Base-by-base conservation (phyloP, 257 asterid species). In the Jacaranda mimosifolia region DNA sequence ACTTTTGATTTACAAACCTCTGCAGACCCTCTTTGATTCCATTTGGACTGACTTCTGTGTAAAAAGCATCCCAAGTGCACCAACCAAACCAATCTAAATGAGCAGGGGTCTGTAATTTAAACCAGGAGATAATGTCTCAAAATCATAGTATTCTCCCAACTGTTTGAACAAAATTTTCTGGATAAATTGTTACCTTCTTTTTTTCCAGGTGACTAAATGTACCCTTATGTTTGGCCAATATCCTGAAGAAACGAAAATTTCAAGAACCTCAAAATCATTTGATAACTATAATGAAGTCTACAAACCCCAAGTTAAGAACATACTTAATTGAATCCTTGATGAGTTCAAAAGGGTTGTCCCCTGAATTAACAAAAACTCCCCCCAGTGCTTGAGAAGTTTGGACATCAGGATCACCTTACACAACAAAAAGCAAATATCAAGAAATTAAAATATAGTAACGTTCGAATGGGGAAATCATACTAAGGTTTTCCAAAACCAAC, bases 31-130 rank as follows among this genome's bases (percentile, higher is more conserved):
- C 80, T 82, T 85, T 82, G 82, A 85, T 82, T 57, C 88, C 88
- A 3, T 48, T 19, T 13, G 84, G 88, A 46, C 65, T 75, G 17
- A 85, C 86, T 12, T 82, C 80, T 40, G 81, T 79, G 69, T 85
- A 85, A 68, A 84, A 84, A 56, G 88, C 88, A 82, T 84, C 88
- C 88, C 88, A 84, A 9, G 88, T 84, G 69, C 86, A 82, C 88
- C 88, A 82, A 32, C 88, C 88, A 69, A 85, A 82, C 84, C 83
- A 85, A 72, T 85, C 88, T 65, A 85, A 75, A 76, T 85, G 88
- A 52, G 82, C 88, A 9, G 86, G 86, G 26, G 26, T 38, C 88
- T 84, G 81, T 55, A 40, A 51, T 72, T 73, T 8, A 58, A 70
- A 64, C 63, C 62, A 46, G n/a, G 58, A 53, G 46, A 17, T 32